Evolutionary conservation across 305 asterid species (phyloP).

Genomic region (Salvia sclarea): DNA sequence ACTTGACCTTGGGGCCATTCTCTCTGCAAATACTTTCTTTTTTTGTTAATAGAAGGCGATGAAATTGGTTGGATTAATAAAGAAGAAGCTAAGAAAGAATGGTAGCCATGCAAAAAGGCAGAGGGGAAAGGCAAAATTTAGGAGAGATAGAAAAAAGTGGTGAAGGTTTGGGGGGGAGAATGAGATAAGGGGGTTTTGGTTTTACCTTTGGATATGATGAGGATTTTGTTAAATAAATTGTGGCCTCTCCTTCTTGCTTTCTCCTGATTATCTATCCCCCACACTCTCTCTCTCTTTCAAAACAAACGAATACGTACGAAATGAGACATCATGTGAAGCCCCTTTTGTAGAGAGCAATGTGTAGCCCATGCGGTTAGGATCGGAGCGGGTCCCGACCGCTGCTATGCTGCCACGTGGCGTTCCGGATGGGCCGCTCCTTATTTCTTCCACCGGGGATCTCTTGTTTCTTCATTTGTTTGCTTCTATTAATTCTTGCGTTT

Average conservation of each 20-base stretch:
- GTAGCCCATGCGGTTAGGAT: conserved; percentile 42
- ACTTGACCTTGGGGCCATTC: conserved; percentile 95
- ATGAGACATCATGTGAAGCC: conserved; percentile 47
- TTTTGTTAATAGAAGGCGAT: background rate
- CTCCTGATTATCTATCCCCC: conserved; percentile 38
- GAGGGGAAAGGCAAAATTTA: background rate
- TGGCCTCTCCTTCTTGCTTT: conserved; percentile 67
- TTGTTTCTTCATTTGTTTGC: conserved; percentile 46
- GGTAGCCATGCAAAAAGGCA: conserved; percentile 41
- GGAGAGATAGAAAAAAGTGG: conserved; percentile 28
- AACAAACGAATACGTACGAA: too few relatives aligned
- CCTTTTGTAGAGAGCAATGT: conserved; percentile 37
- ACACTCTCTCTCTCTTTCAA: conserved; percentile 10
- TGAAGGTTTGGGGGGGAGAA: background rate
- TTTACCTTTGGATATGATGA: conserved; percentile 30
- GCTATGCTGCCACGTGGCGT: conserved; percentile 41
- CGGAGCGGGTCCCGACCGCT: conserved; percentile 33
- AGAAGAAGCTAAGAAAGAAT: conserved; percentile 25
- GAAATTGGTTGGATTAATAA: background rate
- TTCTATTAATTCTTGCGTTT: background rate
- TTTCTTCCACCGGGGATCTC: conserved; percentile 39
- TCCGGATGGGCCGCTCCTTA: background rate
- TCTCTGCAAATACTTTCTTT: background rate
- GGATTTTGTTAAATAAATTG: conserved; percentile 57
- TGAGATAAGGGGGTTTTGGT: conserved; percentile 68